A percentile compares a stretch with the other conserved stretches of the same genome.
phyloP scores from a whole-genome alignment of 331 rosid genomes.

The Stylosanthes scabra region DNA sequence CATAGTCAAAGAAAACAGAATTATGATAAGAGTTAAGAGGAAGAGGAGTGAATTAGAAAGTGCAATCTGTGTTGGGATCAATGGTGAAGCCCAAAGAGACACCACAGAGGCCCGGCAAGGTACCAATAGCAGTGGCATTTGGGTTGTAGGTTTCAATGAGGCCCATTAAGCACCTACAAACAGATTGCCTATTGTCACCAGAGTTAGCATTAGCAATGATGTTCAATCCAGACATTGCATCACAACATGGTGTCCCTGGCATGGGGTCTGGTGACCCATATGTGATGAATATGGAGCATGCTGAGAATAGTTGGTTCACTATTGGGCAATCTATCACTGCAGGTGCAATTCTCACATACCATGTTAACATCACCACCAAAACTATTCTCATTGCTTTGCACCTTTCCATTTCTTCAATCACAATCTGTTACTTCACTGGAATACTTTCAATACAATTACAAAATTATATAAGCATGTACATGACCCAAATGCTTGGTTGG shows the following conservation, averaged over 20 bases:
- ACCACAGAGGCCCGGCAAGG: slow-evolving; percentile 64
- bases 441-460: slow-evolving; percentile 5
- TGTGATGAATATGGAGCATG: slow-evolving; percentile 56
- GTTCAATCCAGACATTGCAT: slow-evolving; percentile 52
- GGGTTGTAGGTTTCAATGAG: slow-evolving; percentile 49
- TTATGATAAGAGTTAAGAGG: background rate
- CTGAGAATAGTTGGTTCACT: slow-evolving; percentile 43
- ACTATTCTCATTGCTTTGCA: slow-evolving; percentile 34
- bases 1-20: background rate
- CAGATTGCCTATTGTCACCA: slow-evolving; percentile 37
- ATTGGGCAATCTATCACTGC: slow-evolving; percentile 53
- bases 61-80: slow-evolving; percentile 55
- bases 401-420: slow-evolving; percentile 38
- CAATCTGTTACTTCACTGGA: slow-evolving; percentile 21
- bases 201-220: slow-evolving; percentile 35
- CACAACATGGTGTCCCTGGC: slow-evolving; percentile 60
- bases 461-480: slow-evolving; percentile 6
- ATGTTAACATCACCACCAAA: slow-evolving; percentile 33
- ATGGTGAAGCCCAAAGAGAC: slow-evolving; percentile 64
- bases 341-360: slow-evolving; percentile 9
- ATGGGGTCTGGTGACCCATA: slow-evolving; percentile 59
- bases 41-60: slow-evolving; percentile 22
- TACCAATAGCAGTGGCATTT: slow-evolving; percentile 52
- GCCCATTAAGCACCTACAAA: slow-evolving; percentile 59
- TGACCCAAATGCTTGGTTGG: slow-evolving; percentile 41